Evolutionary conservation across 2,329 filamentous ascomycete genomes (phyloP), one percentile per base, ranked within the genome.

Genomic region (Cryphonectria japonica): DNA sequence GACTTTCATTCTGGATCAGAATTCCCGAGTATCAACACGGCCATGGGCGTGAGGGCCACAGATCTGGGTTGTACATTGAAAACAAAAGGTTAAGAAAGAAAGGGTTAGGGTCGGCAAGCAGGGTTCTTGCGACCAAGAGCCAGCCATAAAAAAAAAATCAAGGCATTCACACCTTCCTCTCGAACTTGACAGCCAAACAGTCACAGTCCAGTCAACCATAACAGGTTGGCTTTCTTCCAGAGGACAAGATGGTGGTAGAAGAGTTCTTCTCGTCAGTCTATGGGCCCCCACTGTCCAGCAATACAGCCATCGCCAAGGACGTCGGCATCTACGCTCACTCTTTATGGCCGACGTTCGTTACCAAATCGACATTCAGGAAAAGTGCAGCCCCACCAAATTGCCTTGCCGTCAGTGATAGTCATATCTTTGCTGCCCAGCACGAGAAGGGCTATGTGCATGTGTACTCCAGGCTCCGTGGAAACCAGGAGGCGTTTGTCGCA

Each of bases 401-500:
- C 76, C 84, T 99, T 69, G 95, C 94, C 41, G 87, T 95, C 76
- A 97, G 88, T 80, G 85, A 88, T 61, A 91, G 91, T 29, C 96
- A 99, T 79, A 86, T 98, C 63, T 99, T 97, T 79, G 92, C 95
- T 4, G 95, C 94, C 4, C 96, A 99, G 80, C 87, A 92, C 66
- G 94, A 95, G 74, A 98, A 97, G 81, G 93, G 94, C 0, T 93
- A 97, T 59, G 88, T 99, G 1, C 93, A 98, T 82, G 94, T 99
- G 69, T 99, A 98, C 82, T 95, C 89, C 71, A 88, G 94, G 69
- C 86, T 90, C 71, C 92, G 93, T 74, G 93, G 93, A 39, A 96
- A 93, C 76, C 94, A 98, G 78, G 95, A 98, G 82, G 92, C 93
- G 8, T 88, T 93, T 26, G 89, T 98, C 29, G 92, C 95, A 0